Conservation (phyloP, 371 early-diverging fungal genomes). For the Apophysomyces variabilis region DNA sequence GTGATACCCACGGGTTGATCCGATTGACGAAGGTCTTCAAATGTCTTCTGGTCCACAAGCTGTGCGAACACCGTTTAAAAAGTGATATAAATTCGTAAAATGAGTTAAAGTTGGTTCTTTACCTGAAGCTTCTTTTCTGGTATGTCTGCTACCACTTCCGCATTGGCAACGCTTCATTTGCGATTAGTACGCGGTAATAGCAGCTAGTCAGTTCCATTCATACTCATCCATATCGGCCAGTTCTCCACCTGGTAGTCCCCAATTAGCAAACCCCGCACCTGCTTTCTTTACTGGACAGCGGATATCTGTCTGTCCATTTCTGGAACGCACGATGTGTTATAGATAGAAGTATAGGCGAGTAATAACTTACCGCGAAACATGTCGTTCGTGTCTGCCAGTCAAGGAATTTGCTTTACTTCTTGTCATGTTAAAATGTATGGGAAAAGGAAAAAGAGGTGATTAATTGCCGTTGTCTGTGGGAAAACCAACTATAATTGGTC, state of each 20-base stretch:
- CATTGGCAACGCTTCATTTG: slow-evolving; percentile 9
- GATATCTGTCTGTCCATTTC: slow-evolving; percentile 20
- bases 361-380: not conserved
- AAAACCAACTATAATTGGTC: not conserved
- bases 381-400: not conserved
- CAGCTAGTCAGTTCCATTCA: not conserved
- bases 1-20: slow-evolving; percentile 1
- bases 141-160: not conserved
- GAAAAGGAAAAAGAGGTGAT: not conserved
- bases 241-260: slow-evolving; percentile 19
- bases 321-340: not conserved
- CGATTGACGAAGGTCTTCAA: slow-evolving; percentile 13
- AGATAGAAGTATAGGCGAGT: too few relatives aligned
- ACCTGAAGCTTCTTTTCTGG: slow-evolving; percentile 17
- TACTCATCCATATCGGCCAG: slow-evolving; percentile 20
- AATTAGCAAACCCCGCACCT: slow-evolving; percentile 21
- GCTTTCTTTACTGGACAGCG: slow-evolving; percentile 19
- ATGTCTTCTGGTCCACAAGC: slow-evolving; percentile 26
- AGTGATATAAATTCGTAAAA: not conserved
- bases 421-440: slow-evolving; percentile 6
- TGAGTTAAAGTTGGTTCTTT: not conserved
- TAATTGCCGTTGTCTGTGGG: slow-evolving; percentile 6
- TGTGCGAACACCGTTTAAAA: slow-evolving; percentile 1
- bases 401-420: slow-evolving; percentile 1
- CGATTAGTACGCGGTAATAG: not conserved